Base-by-base conservation (phyloP, 2,329 filamentous ascomycete genomes). In the Fusarium pilosicola region DNA sequence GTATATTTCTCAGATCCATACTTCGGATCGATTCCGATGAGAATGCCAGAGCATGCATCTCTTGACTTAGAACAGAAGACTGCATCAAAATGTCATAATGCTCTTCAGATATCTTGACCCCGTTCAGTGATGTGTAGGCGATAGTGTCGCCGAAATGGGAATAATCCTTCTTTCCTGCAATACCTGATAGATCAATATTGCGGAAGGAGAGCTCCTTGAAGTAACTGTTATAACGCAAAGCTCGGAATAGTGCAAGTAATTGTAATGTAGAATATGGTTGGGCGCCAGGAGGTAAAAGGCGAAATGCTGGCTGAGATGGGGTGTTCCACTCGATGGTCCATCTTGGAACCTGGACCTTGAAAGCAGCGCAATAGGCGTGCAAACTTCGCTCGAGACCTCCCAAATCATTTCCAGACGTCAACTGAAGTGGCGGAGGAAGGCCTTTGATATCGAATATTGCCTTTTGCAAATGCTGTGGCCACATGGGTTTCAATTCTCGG, bases 141-240 rank as follows among this genome's bases (percentile, higher is more conserved):
- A 88, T 84, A 30, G 84, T 83, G 66, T 86, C 84, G 26, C 83
- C 84, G 42, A 85, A 84, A 10, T 82, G 80, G 5, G 81, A 77
- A 48, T 83, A 83, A 67, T 90, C 88, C 52, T 83, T 83, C 54
- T 78, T 82, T 42, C 80, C 79, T 36, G 77, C 77, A 18, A 84
- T 74, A 13, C 81, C 74, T 4, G 84, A 84, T 26, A 90, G 81
- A 70, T 89, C 86, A 20, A 90, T 83, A 59, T 87, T 84, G 15
- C 82, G 79, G 70, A 90, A 88, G 4, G 87, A 89, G n/a, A 90
- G 78, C 2, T 87, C 86, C 65, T 86, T 88, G 79, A 90, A 90
- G 74, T 87, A 90, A 71, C 88, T 88, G 61, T 90, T 90, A 76
- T 88, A 90, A 15, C 88, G 84, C 66, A 90, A 79, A 4, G 88